Evolutionary conservation across 176 grass and related monocot species (phyloP), one percentile per base, ranked within the genome.

Genomic region (Alopecurus myosuroides): DNA sequence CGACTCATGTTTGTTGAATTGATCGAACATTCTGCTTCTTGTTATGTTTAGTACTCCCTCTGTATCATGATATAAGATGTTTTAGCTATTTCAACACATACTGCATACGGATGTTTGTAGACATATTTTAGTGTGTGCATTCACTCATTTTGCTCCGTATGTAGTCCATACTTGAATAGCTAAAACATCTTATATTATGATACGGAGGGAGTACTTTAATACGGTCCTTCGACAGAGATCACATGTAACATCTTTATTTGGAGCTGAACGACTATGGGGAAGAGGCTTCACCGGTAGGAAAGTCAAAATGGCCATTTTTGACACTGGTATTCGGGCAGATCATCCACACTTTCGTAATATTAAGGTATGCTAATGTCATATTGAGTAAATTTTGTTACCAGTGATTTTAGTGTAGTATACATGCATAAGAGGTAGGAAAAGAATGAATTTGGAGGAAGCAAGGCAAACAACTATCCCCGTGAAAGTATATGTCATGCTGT

Each of bases 251-350:
- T 92, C 93, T 82, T 89, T 98, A 91, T 92, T 96, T 56, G 97
- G 91, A 78, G 97, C 93, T 81, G 93, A 92, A 73, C 80, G 85
- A 82, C 86, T 98, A 48, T 98, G 93, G 97, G 84, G 37, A 51
- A 94, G 88, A 89, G 97, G 93, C 6, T 96, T 91, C 80, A 98
- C 91, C 69, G 93, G 93, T 84, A 83, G 48, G 39, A 96, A 94
- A 87, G 97, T 98, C 52, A 98, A 94, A 86, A 98, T 98, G 93
- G 97, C 97, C 64, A 98, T 98, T 89, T 98, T 98, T 89, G 97
- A 98, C 74, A 98, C 97, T 69, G 97, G 93, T 76, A 98, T 98
- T 84, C 93, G 97, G 50, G 91, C 91, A 13, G 86, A 98, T 74
- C 97, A 98, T 39, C 97, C 91, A 40, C 97, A 98, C 76, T 98